phyloP scores from a whole-genome alignment of 2,329 filamentous ascomycete genomes.

The Fusarium sp. region DNA sequence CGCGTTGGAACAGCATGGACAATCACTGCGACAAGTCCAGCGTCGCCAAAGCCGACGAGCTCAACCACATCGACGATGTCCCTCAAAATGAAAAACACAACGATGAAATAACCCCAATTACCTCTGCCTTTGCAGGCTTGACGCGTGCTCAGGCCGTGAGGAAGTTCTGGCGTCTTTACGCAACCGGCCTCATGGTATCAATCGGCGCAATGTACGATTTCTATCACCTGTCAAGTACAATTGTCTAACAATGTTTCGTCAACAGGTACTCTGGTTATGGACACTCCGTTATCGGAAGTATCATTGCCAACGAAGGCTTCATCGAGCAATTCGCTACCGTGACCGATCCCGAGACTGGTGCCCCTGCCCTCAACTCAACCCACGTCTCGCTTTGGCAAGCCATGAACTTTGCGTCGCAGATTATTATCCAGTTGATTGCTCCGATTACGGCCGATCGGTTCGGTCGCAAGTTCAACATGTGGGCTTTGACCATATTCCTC shows the following conservation, averaged over 20 bases:
- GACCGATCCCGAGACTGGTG: not conserved
- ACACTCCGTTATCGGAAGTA: not conserved
- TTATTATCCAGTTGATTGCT: not conserved
- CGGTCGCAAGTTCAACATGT: constrained; percentile 13
- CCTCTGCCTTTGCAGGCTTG: not conserved
- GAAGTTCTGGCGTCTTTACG: constrained; percentile 6
- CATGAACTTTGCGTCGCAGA: constrained; percentile 2
- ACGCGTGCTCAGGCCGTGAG: not conserved
- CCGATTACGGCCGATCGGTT: constrained; percentile 3
- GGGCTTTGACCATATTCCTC: not conserved
- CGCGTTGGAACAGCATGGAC: not conserved
- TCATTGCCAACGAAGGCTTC: constrained; percentile 8
- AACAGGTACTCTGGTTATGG: not conserved
- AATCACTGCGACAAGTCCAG: not conserved
- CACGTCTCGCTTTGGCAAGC: constrained; percentile 4
- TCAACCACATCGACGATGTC: not conserved
- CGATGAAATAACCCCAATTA: not conserved
- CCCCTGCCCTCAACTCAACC: not conserved
- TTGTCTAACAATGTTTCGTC: not conserved
- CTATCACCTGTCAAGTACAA: not conserved
- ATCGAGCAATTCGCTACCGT: constrained; percentile 6
- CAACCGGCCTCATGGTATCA: not conserved
- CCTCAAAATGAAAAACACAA: not conserved
- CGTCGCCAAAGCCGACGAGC: not conserved
- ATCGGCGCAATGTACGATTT: constrained; percentile 1